A percentile compares a stretch with the other conserved stretches of the same genome.
phyloP scores from a whole-genome alignment of 768 basidiomycete species.

The Hypholoma sublateritium region DNA sequence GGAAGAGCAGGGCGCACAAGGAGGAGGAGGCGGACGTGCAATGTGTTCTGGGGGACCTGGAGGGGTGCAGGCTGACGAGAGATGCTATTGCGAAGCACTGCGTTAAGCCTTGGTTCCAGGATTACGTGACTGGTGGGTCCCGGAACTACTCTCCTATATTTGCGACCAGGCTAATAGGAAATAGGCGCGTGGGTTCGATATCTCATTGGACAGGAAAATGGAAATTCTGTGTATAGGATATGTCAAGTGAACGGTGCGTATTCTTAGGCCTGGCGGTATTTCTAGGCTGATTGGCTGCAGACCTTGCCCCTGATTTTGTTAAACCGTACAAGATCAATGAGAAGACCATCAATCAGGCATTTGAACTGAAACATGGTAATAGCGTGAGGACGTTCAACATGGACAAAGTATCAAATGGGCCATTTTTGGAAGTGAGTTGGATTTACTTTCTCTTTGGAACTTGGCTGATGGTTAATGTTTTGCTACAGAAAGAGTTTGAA shows the following conservation, averaged over 20 bases:
- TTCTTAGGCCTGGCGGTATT: not conserved
- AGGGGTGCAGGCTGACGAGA: conserved; percentile 63
- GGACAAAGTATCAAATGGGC: conserved; percentile 84
- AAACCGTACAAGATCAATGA: conserved; percentile 78
- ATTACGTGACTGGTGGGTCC: conserved; percentile 72
- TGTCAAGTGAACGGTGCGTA: conserved; percentile 77
- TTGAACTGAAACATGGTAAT: conserved; percentile 80
- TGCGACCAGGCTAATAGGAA: not conserved
- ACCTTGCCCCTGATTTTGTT: conserved; percentile 47
- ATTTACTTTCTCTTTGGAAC: not conserved
- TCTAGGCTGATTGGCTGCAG: conserved; percentile 27
- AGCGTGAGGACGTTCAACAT: conserved; percentile 63
- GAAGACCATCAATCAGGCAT: conserved; percentile 56
- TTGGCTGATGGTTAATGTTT: not conserved
- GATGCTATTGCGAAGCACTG: conserved; percentile 70
- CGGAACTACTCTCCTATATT: conserved; percentile 1
- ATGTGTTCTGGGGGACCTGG: conserved; percentile 56
- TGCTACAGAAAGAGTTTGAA: conserved; percentile 74
- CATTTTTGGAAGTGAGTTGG: conserved; percentile 58
- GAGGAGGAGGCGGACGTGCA: conserved; percentile 47
- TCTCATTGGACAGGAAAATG: conserved; percentile 64
- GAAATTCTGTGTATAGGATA: conserved; percentile 71
- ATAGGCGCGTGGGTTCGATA: conserved; percentile 87
- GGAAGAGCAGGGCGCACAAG: not conserved
- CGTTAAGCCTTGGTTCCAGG: conserved; percentile 82